These are phyloP conservation scores for Medicago lupulina DNA, from an alignment of 306 rosid genomes.

Conservation along the genomic window DNA sequence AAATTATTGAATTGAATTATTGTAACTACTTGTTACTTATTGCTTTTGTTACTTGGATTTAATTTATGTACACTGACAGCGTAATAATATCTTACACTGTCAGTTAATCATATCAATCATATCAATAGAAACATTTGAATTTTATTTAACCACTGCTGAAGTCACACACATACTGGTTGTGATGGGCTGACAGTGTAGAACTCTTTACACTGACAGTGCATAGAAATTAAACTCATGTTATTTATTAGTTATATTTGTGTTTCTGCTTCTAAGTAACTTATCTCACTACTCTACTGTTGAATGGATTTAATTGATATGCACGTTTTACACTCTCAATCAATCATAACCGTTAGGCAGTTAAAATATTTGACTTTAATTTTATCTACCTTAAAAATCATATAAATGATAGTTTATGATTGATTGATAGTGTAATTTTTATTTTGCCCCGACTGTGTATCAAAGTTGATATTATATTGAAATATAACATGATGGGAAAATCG, in stretches of 20 bases:
- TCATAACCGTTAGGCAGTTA: neutral
- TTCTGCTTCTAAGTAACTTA: neutral
- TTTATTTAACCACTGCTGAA: no score
- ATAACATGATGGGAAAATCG: neutral
- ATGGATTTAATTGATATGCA: neutral
- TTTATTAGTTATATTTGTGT: slow-evolving; percentile 12
- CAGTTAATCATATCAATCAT: no score
- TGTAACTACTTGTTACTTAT: neutral
- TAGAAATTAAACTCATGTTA: no score
- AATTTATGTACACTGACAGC: no score
- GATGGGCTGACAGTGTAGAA: no score
- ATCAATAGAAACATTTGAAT: no score
- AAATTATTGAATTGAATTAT: neutral
- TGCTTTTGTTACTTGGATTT: neutral
- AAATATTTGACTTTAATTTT: neutral
- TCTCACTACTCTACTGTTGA: neutral
- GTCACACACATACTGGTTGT: no score
- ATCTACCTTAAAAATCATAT: neutral
- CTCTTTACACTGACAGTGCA: no score
- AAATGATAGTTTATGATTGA: neutral
- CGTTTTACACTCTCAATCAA: neutral
- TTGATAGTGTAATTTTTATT: neutral
- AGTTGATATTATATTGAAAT: neutral
- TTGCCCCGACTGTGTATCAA: neutral
- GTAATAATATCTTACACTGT: no score